Evolutionary conservation across 2,329 filamentous ascomycete genomes (phyloP).

Genomic region (Coniella lustricola): DNA sequence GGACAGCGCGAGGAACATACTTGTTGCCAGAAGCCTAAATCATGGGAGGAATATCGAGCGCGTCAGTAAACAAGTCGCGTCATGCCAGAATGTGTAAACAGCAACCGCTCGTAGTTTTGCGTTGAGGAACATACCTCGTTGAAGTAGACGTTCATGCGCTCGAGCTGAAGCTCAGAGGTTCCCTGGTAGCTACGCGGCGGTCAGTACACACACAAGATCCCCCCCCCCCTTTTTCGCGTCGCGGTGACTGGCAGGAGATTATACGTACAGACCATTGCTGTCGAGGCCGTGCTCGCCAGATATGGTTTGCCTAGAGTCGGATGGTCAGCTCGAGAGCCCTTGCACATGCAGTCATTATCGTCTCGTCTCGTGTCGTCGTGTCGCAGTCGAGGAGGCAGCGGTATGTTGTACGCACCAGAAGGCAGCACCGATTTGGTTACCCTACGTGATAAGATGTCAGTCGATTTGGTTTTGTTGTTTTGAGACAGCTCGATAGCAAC

Average conservation of each 20-base stretch:
- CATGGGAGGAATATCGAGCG: slow-evolving; percentile 13
- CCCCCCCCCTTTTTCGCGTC: not conserved
- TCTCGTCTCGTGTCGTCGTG: not conserved
- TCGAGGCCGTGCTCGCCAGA: slow-evolving; percentile 94
- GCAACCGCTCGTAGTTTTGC: not conserved
- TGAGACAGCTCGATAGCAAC: not conserved
- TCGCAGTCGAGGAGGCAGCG: slow-evolving; percentile 3
- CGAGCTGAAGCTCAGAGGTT: slow-evolving; percentile 95
- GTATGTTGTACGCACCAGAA: slow-evolving; percentile 66
- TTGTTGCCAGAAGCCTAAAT: slow-evolving; percentile 94
- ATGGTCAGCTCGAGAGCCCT: slow-evolving; percentile 31
- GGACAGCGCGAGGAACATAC: slow-evolving; percentile 97
- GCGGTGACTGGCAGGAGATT: not conserved
- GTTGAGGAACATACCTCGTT: slow-evolving; percentile 46
- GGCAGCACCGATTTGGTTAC: slow-evolving; percentile 99
- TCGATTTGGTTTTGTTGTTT: not conserved
- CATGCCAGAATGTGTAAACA: not conserved
- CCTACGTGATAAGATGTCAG: slow-evolving; percentile 48
- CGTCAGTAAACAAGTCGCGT: not conserved
- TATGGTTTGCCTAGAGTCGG: slow-evolving; percentile 61
- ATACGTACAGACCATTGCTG: slow-evolving; percentile 84
- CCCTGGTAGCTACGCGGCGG: slow-evolving; percentile 73
- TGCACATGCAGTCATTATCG: not conserved
- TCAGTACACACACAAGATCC: slow-evolving; percentile 8
- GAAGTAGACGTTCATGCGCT: slow-evolving; percentile 99